These are phyloP conservation scores for Bromus sterilis DNA, from an alignment of 176 grass and related monocot genomes.

Conservation along the genomic window DNA sequence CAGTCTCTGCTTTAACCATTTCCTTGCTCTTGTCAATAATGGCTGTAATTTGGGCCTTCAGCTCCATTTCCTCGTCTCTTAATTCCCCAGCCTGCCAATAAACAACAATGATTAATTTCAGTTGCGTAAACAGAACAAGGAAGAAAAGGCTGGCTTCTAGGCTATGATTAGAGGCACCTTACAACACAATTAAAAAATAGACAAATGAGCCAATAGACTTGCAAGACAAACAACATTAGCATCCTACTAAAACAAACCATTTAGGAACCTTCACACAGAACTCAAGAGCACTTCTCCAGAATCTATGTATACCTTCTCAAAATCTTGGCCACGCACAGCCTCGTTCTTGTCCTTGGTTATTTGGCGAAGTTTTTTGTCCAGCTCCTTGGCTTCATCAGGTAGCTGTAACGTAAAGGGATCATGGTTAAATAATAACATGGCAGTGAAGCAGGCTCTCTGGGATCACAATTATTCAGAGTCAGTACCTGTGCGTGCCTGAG, in stretches of 20 bases:
- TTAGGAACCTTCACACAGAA: background rate
- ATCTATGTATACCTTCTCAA: slow-evolving; percentile 73
- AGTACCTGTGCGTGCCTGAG: slow-evolving; percentile 86
- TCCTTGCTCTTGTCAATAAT: slow-evolving; percentile 91
- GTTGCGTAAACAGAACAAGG: background rate
- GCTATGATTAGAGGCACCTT: background rate
- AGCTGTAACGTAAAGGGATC: slow-evolving; percentile 37
- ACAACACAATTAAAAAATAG: background rate
- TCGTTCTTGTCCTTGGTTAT: slow-evolving; percentile 95
- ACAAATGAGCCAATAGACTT: background rate
- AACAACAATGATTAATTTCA: background rate
- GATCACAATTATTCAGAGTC: background rate
- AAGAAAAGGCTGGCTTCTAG: background rate
- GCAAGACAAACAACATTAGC: background rate
- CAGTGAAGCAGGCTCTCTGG: background rate
- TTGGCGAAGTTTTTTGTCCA: slow-evolving; percentile 92
- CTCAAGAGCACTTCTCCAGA: background rate
- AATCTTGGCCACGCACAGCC: slow-evolving; percentile 90
- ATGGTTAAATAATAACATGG: slow-evolving; percentile 14
- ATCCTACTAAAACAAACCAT: background rate
- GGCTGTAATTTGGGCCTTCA: slow-evolving; percentile 73
- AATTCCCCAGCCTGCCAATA: slow-evolving; percentile 60
- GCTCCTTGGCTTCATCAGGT: slow-evolving; percentile 93
- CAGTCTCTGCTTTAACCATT: slow-evolving; percentile 80
- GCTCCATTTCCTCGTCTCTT: slow-evolving; percentile 77